Conservation (phyloP, 768 basidiomycete species). For the Boletus tylopilopsis region DNA sequence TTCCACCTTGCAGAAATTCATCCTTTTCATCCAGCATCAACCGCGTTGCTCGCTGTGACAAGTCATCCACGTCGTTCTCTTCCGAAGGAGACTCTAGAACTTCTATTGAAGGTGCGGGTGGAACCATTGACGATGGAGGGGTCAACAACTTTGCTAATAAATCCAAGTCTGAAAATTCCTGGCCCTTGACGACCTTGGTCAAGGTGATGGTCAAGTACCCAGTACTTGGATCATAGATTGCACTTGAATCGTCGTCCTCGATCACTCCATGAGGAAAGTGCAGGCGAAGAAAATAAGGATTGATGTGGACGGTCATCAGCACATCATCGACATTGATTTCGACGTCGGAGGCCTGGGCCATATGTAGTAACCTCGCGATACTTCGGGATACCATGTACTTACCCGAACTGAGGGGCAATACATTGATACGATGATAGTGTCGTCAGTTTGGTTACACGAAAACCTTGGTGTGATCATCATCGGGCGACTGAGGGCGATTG, state of each 20-base stretch:
- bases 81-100: conserved; percentile 39
- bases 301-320: conserved; percentile 69
- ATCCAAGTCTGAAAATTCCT: conserved; percentile 74
- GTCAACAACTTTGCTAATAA: conserved; percentile 74
- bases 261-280: conserved; percentile 65
- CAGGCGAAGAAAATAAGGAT: conserved; percentile 81
- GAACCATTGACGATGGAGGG: conserved; percentile 45
- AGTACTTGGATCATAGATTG: conserved; percentile 70
- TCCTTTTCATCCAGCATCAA: conserved; percentile 50
- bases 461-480: conserved; percentile 77
- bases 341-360: conserved; percentile 68
- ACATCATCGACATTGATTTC: conserved; percentile 75
- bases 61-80: conserved; percentile 34
- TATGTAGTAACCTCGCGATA: conserved; percentile 9
- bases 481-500: too few species aligned
- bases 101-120: conserved; percentile 48
- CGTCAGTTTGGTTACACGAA: conserved; percentile 59
- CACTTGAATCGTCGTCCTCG: conserved; percentile 64
- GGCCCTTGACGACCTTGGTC: conserved; percentile 62
- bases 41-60: conserved; percentile 40
- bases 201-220: conserved; percentile 75
- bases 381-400: conserved; percentile 26
- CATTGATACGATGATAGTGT: conserved; percentile 52
- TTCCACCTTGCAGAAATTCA: conserved; percentile 55
- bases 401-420: conserved; percentile 75